Evolutionary conservation across 139 green algal species (phyloP), one percentile per base, ranked within the genome.

Genomic region (Dunaliella primolecta): DNA sequence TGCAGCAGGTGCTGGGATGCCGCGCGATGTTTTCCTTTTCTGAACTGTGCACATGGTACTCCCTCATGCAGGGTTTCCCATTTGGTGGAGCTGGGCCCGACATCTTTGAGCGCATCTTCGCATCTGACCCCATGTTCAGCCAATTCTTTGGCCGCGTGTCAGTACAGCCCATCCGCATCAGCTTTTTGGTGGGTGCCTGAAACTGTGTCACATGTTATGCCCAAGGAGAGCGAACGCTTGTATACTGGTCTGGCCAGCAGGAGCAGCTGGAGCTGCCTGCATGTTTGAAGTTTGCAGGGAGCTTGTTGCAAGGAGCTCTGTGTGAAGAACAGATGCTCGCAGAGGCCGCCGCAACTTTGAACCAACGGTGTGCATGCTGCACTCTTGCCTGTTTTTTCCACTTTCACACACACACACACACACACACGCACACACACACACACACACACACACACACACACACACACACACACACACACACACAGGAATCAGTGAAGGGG

Each of bases 401-500:
- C 46, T 25, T 15, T 25, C 46, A 64, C 46, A 64, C 46, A 64
- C 46, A 64, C 46, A 64, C 46, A 64, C 46, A 64, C 46, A 64
- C 46, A 64, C 46, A 64, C 46, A 64, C 46, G 71, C 84, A n/a
- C 77, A 72, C 23, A 64, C 46, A 64, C 46, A 64, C 46, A 64
- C 46, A 64, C 46, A 64, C 46, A 64, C 46, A 64, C 46, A 64
- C 46, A 64, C 46, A 64, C 46, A 64, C 46, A 64, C 46, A 64
- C 46, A 64, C 46, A 64, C 46, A 64, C 46, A 64, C 46, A 64
- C 46, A 64, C 46, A 64, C 46, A 64, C 46, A 64, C 46, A 64
- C 46, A 64, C 89, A 89, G 81, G 93, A 96, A 81, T 91, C 94
- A 25, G 91, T 92, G 0, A 85, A 93, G 57, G 94, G 91, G 34